Evolutionary conservation across 257 asterid species (phyloP).

Genomic region (Phtheirospermum japonicum): DNA sequence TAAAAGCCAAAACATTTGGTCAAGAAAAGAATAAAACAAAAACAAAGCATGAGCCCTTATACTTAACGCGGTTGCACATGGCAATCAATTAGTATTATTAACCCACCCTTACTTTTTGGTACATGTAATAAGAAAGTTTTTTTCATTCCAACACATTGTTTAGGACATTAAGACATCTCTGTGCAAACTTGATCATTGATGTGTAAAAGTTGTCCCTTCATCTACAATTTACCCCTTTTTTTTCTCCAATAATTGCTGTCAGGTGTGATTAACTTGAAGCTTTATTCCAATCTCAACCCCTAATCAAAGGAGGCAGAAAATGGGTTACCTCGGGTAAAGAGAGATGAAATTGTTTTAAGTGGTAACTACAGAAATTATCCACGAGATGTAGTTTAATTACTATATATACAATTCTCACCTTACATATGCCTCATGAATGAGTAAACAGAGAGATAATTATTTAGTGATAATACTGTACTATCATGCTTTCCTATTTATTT

Average conservation of each 20-base stretch:
- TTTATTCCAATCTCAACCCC: not conserved
- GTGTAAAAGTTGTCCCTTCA: not conserved
- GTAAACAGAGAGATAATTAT: too few species aligned
- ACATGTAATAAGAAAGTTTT: conserved; percentile 8
- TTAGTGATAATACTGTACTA: too few species aligned
- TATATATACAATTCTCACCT: too few species aligned
- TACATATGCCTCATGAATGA: too few species aligned
- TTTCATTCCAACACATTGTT: not conserved
- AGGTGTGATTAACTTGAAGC: not conserved
- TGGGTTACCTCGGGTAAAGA: not conserved
- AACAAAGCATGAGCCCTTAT: conserved; percentile 21
- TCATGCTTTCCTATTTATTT: too few species aligned
- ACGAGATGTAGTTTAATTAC: too few species aligned
- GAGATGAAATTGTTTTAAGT: not conserved
- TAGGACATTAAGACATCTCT: conserved; percentile 10
- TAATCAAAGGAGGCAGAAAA: not conserved
- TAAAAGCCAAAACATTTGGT: conserved; percentile 35
- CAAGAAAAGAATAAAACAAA: not conserved
- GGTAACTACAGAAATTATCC: too few species aligned
- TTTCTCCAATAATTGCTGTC: not conserved
- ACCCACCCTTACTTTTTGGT: conserved; percentile 23
- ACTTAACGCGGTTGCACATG: conserved; percentile 27
- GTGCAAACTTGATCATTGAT: not conserved
- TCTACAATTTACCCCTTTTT: not conserved
- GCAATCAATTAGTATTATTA: conserved; percentile 26